A percentile compares a stretch with the other conserved stretches of the same genome.
Evolutionary conservation across 139 green algal genomes (phyloP).

Genomic region (Chloropicon primus): DNA sequence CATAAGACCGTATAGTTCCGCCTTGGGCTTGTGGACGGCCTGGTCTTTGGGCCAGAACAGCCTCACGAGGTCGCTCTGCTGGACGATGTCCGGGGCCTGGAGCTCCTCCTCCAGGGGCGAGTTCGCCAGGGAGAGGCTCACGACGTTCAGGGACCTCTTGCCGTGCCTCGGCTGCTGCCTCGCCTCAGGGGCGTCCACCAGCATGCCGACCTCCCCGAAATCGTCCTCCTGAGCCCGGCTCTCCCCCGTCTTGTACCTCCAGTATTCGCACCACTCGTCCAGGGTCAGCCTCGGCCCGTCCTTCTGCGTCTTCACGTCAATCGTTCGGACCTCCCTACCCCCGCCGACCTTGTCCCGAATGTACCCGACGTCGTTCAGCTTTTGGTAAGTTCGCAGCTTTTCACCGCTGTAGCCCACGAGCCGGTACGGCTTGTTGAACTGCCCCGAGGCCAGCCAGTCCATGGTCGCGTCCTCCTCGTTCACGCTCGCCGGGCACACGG

Average conservation of each 20-base stretch:
- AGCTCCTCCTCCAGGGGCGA: slow-evolving; percentile 16
- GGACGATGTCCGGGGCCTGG: slow-evolving; percentile 5
- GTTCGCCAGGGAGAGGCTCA: slow-evolving; percentile 25
- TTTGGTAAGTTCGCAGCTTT: not conserved
- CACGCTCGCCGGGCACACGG: not conserved
- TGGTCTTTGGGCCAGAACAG: slow-evolving; percentile 20
- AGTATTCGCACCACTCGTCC: slow-evolving; percentile 22
- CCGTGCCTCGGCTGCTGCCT: not conserved
- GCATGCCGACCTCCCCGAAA: slow-evolving; percentile 20
- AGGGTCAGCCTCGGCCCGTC: slow-evolving; percentile 20
- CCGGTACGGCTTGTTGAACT: not conserved
- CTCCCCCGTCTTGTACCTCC: slow-evolving; percentile 15
- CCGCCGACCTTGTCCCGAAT: slow-evolving; percentile 4
- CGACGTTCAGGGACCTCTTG: slow-evolving; percentile 32
- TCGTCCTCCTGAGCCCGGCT: slow-evolving; percentile 16
- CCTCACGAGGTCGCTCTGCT: slow-evolving; percentile 22
- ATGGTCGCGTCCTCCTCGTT: not conserved
- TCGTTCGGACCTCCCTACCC: slow-evolving; percentile 15
- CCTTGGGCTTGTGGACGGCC: slow-evolving; percentile 17
- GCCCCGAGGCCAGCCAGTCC: not conserved
- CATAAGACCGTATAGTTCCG: slow-evolving; percentile 35
- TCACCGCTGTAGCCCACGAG: not conserved
- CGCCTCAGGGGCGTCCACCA: slow-evolving; percentile 2
- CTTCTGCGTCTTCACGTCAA: slow-evolving; percentile 30
- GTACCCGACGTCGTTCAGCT: not conserved